These are phyloP conservation scores for Hortiboletus flavorubellus DNA, from an alignment of 768 basidiomycete species.

Conservation along the genomic window DNA sequence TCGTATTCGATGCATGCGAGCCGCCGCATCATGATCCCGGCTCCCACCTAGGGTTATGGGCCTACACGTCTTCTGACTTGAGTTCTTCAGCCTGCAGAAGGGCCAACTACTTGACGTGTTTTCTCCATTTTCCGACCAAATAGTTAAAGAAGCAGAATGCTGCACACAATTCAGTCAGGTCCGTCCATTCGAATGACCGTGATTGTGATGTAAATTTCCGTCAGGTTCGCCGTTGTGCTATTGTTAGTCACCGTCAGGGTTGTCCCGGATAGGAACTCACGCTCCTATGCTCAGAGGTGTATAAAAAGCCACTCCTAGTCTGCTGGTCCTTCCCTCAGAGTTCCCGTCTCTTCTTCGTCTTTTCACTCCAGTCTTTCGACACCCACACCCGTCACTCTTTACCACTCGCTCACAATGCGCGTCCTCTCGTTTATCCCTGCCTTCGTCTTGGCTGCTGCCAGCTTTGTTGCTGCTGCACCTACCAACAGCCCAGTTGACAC, in stretches of 20 bases:
- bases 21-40: not conserved
- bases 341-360: not conserved
- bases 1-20: not conserved
- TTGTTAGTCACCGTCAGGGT: slow-evolving; percentile 1
- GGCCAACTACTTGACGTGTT: slow-evolving; percentile 7
- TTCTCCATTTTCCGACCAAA: not conserved
- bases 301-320: slow-evolving; percentile 15
- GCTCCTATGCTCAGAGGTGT: not conserved
- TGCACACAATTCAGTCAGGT: not conserved
- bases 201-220: slow-evolving; percentile 30
- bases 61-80: slow-evolving; percentile 2
- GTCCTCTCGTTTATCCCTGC: slow-evolving; percentile 17
- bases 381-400: slow-evolving; percentile 15
- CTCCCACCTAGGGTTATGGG: not conserved
- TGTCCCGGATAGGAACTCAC: not conserved
- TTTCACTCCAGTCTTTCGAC: slow-evolving; percentile 6
- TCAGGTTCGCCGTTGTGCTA: not conserved
- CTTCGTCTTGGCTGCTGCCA: slow-evolving; percentile 4
- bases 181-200: slow-evolving; percentile 24
- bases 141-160: not conserved
- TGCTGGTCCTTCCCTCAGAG: not conserved
- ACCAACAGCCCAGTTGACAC: not conserved
- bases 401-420: slow-evolving; percentile 11
- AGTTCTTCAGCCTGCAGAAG: not conserved
- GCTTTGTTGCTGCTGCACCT: slow-evolving; percentile 9